Base-by-base conservation (phyloP, 441 rosid genomes). In the Geranium incanum region DNA sequence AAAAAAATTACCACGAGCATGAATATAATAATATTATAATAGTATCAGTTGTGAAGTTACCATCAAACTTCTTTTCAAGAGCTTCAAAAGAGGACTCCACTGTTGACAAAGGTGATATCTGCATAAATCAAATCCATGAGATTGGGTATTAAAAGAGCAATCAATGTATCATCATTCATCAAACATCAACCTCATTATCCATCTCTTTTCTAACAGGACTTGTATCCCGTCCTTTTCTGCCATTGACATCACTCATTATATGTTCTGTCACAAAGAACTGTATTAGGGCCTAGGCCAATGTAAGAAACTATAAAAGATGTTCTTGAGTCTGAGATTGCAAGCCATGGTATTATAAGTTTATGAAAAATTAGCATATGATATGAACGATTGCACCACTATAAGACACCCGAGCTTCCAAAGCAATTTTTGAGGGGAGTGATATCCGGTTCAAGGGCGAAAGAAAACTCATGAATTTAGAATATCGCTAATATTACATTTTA, bases 21-120 rank as follows among this genome's bases (percentile, higher is more conserved):
- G 33, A 28, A 28, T 28, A 2, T 28, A 28, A 28, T 28, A 28
- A 28, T 28, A 18, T 18, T 5, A 18, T 6, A 57, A 57, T 18
- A 57, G 8, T 18, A 2, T 6, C 11, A 18, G 28, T 57, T 2
- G 39, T 62, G 70, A 69, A 69, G 71, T 82, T 76, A 94, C 97
- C 97, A 71, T 94, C 97, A 68, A 94, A 85, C 73, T 92, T 94
- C 84, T 90, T 94, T 68, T 94, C 92, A 72, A 94, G 94, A 73
- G 88, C 79, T 77, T 89, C 97, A 72, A 88, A 94, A 76, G 96
- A 86, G 9, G 97, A 76, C 71, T 94, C 97, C 77, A 92, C 77
- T 41, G 97, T 90, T 63, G 96, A 82, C 69, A 87, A 79, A 69
- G 97, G 96, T 48, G 95, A 94, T 57, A 87, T 65, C 99, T 92